Percentiles rank a stretch among this genome's conserved stretches.
Conservation (phyloP, 306 rosid genomes). For the Prunus dulcis region DNA sequence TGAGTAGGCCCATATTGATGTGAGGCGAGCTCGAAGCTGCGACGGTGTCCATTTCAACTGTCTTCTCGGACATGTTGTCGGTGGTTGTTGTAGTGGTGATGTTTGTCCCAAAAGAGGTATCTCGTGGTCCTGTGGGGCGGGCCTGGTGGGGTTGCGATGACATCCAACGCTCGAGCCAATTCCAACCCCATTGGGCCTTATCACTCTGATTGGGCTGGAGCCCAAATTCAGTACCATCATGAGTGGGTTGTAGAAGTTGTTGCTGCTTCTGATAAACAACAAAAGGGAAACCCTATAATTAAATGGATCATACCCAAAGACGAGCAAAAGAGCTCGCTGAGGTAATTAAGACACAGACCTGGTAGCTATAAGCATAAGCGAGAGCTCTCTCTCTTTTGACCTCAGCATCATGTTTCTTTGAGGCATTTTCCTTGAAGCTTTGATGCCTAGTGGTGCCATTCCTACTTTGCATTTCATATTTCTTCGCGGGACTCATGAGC, state of each 20-base stretch:
- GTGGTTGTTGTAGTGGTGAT: constrained; percentile 21
- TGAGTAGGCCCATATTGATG: constrained; percentile 20
- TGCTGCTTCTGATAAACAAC: constrained; percentile 35
- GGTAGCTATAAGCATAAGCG: constrained; percentile 67
- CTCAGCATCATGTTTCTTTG: constrained; percentile 55
- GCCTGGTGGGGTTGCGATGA: constrained; percentile 47
- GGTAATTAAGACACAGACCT: constrained; percentile 33
- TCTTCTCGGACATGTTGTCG: constrained; percentile 68
- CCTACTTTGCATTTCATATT: constrained; percentile 31
- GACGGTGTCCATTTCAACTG: constrained; percentile 65
- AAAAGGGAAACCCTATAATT: background rate
- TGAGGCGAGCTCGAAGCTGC: constrained; percentile 22
- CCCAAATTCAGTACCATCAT: constrained; percentile 29
- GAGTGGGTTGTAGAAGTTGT: constrained; percentile 29
- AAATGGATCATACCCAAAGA: background rate
- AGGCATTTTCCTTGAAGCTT: constrained; percentile 37
- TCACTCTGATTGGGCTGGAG: constrained; percentile 30
- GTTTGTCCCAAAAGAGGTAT: constrained; percentile 35
- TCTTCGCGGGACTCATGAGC: constrained; percentile 43
- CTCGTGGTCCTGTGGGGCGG: constrained; percentile 32
- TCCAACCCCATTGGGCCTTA: constrained; percentile 73
- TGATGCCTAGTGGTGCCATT: constrained; percentile 47
- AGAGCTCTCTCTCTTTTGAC: constrained; percentile 77
- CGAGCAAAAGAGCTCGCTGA: too few relatives aligned
- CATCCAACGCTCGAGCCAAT: constrained; percentile 91